These are phyloP conservation scores for Chalaropsis thielavioides DNA, from an alignment of 2,329 filamentous ascomycete species.

Conservation along the genomic window DNA sequence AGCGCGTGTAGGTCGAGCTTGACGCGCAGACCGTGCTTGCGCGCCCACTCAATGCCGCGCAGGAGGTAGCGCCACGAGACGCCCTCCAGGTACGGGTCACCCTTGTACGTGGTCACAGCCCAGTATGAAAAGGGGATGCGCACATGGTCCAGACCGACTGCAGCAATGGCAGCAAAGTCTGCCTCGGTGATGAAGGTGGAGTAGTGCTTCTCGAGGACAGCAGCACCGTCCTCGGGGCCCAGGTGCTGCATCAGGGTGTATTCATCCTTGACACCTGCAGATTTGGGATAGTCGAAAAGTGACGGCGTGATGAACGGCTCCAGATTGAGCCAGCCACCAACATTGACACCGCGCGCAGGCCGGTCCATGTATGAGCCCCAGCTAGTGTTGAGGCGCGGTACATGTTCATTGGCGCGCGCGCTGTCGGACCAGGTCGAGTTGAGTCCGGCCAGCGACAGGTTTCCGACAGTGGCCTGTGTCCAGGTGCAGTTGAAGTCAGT, in stretches of 20 bases:
- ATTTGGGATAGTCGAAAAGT: conserved; percentile 40
- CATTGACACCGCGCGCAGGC: conserved; percentile 54
- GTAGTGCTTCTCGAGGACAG: conserved; percentile 35
- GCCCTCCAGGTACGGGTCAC: conserved; percentile 33
- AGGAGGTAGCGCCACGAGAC: conserved; percentile 33
- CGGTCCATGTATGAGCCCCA: conserved; percentile 49
- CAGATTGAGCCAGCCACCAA: conserved; percentile 59
- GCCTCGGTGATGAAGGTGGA: conserved; percentile 33
- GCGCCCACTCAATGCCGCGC: conserved; percentile 41
- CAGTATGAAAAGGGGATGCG: conserved; percentile 46
- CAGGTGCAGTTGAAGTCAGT: conserved; percentile 61
- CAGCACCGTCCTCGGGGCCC: conserved; percentile 29
- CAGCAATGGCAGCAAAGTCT: conserved; percentile 42
- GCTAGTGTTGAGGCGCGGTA: conserved; percentile 45
- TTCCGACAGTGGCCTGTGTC: conserved; percentile 51
- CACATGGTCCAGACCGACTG: conserved; percentile 43
- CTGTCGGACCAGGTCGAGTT: conserved; percentile 55
- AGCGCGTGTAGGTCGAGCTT: conserved; percentile 45
- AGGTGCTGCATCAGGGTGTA: conserved; percentile 37
- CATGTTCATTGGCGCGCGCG: conserved; percentile 46
- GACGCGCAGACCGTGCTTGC: conserved; percentile 38
- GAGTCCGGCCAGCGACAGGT: conserved; percentile 54
- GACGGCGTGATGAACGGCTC: conserved; percentile 68
- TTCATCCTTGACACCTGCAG: conserved; percentile 31
- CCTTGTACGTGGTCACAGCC: conserved; percentile 38